Percentiles rank a stretch among this genome's conserved stretches.
phyloP scores from a whole-genome alignment of 768 basidiomycete species.

The Mycena latifolia region DNA sequence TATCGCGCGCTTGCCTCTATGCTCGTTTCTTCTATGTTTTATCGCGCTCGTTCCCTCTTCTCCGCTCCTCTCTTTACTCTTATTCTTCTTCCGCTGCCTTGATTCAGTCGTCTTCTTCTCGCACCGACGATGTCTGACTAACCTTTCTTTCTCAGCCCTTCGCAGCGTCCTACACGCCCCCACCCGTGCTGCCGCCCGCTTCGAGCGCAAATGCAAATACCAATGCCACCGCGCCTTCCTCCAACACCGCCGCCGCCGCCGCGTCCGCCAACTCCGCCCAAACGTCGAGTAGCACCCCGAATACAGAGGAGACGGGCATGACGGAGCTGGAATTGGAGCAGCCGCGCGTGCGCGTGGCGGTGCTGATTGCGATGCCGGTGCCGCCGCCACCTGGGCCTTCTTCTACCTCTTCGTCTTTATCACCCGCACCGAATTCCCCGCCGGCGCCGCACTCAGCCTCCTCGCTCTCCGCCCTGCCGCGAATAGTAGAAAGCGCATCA shows the following conservation, averaged over 20 bases:
- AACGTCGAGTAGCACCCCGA: neutral
- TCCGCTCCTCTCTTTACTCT: neutral
- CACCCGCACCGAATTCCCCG: too few relatives aligned
- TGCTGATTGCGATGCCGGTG: constrained; percentile 60
- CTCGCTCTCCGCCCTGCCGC: too few relatives aligned
- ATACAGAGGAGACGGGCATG: neutral
- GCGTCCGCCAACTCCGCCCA: constrained; percentile 7
- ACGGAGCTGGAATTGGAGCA: too few relatives aligned
- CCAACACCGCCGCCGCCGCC: constrained; percentile 3
- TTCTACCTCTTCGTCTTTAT: too few relatives aligned
- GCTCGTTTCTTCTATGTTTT: too few relatives aligned
- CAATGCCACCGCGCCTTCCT: constrained; percentile 22
- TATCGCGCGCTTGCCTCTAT: too few relatives aligned
- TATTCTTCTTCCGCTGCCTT: neutral
- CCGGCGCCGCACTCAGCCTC: too few relatives aligned
- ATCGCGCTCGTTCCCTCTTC: too few relatives aligned
- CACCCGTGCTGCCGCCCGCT: constrained; percentile 33
- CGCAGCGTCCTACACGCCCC: constrained; percentile 38
- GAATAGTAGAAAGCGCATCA: too few relatives aligned
- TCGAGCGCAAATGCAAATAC: too few relatives aligned
- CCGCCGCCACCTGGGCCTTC: too few relatives aligned
- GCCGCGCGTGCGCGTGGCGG: constrained; percentile 51
- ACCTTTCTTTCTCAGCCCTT: constrained; percentile 35
- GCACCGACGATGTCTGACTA: constrained; percentile 3
- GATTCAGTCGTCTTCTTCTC: too few relatives aligned